Percentiles rank a stretch among this genome's conserved stretches.
These are phyloP conservation scores for Botrytis medusae DNA, from an alignment of 2,329 filamentous ascomycete species.

Conservation along the genomic window DNA sequence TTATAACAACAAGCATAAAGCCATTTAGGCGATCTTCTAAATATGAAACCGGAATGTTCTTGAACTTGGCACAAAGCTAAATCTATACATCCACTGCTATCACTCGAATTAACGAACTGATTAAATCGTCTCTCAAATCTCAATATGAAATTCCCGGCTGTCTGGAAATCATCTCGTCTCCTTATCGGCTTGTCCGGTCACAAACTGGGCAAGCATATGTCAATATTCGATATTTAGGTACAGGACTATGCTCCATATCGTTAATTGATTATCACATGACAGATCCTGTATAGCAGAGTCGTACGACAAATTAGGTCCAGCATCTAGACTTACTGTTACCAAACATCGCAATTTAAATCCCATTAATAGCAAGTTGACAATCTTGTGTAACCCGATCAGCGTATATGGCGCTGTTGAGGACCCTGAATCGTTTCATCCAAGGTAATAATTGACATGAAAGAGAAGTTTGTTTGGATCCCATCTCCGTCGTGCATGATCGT, in stretches of 20 bases:
- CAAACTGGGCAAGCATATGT: background rate
- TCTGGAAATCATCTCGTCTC: slow-evolving; percentile 8
- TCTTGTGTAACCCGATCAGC: background rate
- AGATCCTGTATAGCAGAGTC: background rate
- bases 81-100: background rate
- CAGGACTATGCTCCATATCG: background rate
- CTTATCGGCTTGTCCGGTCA: background rate
- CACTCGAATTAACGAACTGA: background rate
- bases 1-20: background rate
- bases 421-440: slow-evolving; percentile 7
- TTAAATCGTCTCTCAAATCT: slow-evolving; percentile 2
- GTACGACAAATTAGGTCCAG: background rate
- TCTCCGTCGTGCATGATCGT: slow-evolving; percentile 6
- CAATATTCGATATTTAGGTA: background rate
- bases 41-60: background rate
- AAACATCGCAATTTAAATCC: background rate
- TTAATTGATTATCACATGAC: background rate
- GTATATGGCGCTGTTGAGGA: background rate
- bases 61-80: background rate
- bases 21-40: background rate
- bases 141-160: background rate
- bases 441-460: background rate
- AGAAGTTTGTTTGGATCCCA: background rate
- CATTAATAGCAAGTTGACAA: background rate
- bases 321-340: background rate